Conservation (phyloP, 2,329 filamentous ascomycete genomes). For the Microdochium bolleyi region DNA sequence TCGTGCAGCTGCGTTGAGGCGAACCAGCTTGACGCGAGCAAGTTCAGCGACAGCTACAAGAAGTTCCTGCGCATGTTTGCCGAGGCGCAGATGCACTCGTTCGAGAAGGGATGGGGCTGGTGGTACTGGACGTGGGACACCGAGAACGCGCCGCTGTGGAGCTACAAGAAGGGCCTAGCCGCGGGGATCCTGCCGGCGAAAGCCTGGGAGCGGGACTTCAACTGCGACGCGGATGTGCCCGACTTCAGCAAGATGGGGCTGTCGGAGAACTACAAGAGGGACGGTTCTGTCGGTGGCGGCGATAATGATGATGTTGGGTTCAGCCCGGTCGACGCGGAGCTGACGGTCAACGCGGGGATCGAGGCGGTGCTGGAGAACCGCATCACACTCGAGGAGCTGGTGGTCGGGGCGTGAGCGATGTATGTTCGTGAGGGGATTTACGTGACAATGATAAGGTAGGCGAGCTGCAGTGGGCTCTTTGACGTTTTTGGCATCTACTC, state of each 20-base stretch:
- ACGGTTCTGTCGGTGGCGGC: neutral
- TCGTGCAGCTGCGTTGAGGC: conserved; percentile 68
- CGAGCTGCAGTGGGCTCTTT: too few relatives aligned
- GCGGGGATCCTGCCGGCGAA: conserved; percentile 73
- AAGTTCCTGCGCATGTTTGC: conserved; percentile 83
- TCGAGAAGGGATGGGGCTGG: conserved; percentile 93
- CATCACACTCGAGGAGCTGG: neutral
- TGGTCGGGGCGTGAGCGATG: neutral
- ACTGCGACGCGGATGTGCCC: conserved; percentile 53
- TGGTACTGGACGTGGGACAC: conserved; percentile 99
- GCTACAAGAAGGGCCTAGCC: conserved; percentile 71
- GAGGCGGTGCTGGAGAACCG: neutral
- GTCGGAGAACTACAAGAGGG: conserved; percentile 28
- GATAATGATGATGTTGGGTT: conserved; percentile 1
- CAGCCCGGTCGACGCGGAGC: neutral
- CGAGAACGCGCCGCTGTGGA: conserved; percentile 82
- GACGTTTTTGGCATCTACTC: too few relatives aligned
- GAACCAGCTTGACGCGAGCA: conserved; percentile 57
- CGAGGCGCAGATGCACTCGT: conserved; percentile 90
- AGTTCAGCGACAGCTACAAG: conserved; percentile 71
- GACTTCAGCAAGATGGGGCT: conserved; percentile 37
- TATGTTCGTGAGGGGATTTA: too few relatives aligned
- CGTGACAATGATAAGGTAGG: too few relatives aligned
- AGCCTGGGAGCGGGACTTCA: conserved; percentile 63
- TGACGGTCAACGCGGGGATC: neutral